A percentile compares a stretch with the other conserved stretches of the same genome.
phyloP scores from a whole-genome alignment of 192 early-diverging fungal genomes.

The Rhizoclosmatium globosum region DNA sequence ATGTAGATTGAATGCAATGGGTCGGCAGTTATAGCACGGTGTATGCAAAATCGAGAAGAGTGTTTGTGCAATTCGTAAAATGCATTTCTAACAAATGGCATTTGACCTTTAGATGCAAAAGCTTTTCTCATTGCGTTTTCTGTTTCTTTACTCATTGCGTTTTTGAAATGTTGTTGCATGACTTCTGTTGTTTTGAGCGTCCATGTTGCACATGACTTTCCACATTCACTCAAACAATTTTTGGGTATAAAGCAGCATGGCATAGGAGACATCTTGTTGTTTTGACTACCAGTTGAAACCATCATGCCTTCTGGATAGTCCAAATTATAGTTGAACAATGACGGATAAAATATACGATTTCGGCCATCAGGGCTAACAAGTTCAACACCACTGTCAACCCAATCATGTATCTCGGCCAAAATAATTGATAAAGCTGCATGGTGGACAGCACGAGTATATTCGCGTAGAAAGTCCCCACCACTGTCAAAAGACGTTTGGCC shows the following conservation, averaged over 20 bases:
- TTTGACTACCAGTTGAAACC: not conserved
- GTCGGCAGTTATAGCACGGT: not conserved
- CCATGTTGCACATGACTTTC: not conserved
- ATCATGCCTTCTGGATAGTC: not conserved
- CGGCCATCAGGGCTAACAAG: constrained; percentile 1
- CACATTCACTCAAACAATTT: not conserved
- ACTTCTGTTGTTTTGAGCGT: not conserved
- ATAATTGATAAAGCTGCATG: not conserved
- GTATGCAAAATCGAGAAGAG: not conserved
- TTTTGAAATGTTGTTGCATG: not conserved
- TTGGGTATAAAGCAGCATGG: not conserved
- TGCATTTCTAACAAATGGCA: not conserved
- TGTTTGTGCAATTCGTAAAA: constrained; percentile 2
- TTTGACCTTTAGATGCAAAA: not conserved
- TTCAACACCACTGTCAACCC: not conserved
- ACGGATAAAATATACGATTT: not conserved
- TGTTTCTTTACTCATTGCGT: not conserved
- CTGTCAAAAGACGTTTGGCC: not conserved
- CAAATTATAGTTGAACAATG: constrained; percentile 1
- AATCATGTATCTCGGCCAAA: not conserved
- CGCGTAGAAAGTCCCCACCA: not conserved
- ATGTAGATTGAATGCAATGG: constrained; percentile 4
- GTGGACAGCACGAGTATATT: not conserved
- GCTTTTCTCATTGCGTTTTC: not conserved
- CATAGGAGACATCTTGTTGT: not conserved